Evolutionary conservation across 2,329 filamentous ascomycete genomes (phyloP), one percentile per base, ranked within the genome.

Genomic region (Fusarium sp.): DNA sequence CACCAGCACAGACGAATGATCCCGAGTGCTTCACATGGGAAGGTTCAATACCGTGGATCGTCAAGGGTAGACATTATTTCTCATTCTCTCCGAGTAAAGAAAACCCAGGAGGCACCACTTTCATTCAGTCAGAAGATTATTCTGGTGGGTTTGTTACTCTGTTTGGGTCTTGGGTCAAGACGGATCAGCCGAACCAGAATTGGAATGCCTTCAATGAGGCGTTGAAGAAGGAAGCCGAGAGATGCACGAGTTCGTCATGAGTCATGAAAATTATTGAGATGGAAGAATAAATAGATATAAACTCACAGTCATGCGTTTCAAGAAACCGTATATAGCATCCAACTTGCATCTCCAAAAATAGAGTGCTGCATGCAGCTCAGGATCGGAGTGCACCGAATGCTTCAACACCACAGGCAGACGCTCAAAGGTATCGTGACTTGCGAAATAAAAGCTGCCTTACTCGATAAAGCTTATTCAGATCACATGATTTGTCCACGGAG

Each of bases 121-220:
- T 71, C 42, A 51, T 64, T 11, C 69, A 70, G 25, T 50, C 40
- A 2, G 67, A 71, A 16, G 58, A 63, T 1, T 71, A 64, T 11
- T 18, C 25, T 2, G 69, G 67, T 2, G 13, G 16, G 1, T 53
- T 69, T 27, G 25, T 46, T 8, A 44, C 42, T 1, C 33, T 61
- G n/a, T 23, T 61, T 33, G 53, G 63, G 8, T 62, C 58, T 9
- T 67, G 57, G 61, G 33, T 64, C 0, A 64, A 58, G 68, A 60
- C 57, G 18, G 65, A 68, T 10, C 55, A 63, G 11, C 31, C 51
- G 3, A 53, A 44, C 10, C 18, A 49, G 11, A 62, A 61, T 20
- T 70, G 65, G 65, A 44, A 66, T 40, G 18, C 49, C 14, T 70
- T 70, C 16, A 70, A 70, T 40, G 31, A 14, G 13, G 56, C 56